Conservation (phyloP, 148 eudicot species). For the Silene latifolia region DNA sequence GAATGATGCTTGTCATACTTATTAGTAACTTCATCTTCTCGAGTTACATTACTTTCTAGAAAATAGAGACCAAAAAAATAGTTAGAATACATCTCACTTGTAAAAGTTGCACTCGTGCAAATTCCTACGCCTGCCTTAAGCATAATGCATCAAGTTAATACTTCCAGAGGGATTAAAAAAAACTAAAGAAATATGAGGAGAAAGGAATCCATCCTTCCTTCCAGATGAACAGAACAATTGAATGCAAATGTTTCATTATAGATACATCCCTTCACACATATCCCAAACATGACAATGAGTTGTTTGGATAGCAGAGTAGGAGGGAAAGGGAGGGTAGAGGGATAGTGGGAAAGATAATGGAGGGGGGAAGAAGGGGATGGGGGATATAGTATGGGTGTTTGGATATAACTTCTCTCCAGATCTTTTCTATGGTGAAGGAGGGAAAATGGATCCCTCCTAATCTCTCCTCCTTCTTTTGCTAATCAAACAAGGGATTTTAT, state of each 20-base stretch:
- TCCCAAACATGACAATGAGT: too few relatives aligned
- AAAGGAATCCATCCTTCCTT: neutral
- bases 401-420: too few relatives aligned
- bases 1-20: slow-evolving; percentile 28
- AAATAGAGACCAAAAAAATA: slow-evolving; percentile 8
- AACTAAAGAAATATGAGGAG: neutral
- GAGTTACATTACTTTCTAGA: slow-evolving; percentile 48
- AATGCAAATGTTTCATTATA: neutral
- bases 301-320: neutral
- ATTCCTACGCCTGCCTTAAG: neutral
- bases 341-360: too few relatives aligned
- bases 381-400: too few relatives aligned
- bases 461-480: too few relatives aligned
- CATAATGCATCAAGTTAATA: neutral
- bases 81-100: neutral
- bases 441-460: too few relatives aligned
- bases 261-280: neutral
- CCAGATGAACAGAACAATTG: neutral
- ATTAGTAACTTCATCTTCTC: slow-evolving; percentile 35
- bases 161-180: neutral
- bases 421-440: too few relatives aligned
- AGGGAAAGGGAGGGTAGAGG: neutral
- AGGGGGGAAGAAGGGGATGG: too few relatives aligned
- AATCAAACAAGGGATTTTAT: too few relatives aligned
- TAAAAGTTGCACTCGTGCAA: neutral